A percentile compares a stretch with the other conserved stretches of the same genome.
These are phyloP conservation scores for Thalassiosira profunda DNA, from an alignment of 108 stramenopile genomes.

Conservation along the genomic window DNA sequence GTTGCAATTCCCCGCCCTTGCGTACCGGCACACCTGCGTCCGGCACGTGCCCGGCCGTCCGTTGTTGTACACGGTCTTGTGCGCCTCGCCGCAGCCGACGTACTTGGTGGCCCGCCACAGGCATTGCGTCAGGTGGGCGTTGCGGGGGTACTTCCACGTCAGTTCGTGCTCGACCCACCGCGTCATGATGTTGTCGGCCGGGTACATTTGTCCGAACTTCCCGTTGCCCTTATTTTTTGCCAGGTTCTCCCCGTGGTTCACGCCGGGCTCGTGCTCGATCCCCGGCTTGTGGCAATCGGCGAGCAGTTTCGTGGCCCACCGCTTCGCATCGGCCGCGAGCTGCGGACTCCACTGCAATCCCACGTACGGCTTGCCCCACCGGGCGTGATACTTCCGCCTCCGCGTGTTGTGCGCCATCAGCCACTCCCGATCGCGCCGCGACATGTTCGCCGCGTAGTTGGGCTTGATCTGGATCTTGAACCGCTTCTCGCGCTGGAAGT, in stretches of 20 bases:
- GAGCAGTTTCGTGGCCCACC: conserved; percentile 37
- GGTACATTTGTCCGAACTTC: conserved; percentile 24
- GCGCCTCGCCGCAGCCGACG: conserved; percentile 30
- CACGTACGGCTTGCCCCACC: conserved; percentile 14
- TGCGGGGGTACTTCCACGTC: conserved; percentile 18
- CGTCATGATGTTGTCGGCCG: conserved; percentile 34
- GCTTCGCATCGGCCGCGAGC: conserved; percentile 19
- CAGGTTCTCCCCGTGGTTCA: conserved; percentile 38
- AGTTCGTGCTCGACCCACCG: conserved; percentile 46
- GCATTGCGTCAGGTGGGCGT: conserved; percentile 43
- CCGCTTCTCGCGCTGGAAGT: conserved; percentile 6
- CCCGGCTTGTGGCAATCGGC: conserved; percentile 29
- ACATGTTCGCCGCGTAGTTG: conserved; percentile 14
- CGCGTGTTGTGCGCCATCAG: conserved; percentile 41
- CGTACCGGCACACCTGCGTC: conserved; percentile 42
- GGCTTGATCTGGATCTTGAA: conserved; percentile 36
- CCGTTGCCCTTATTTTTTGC: conserved; percentile 13
- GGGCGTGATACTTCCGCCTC: conserved; percentile 16
- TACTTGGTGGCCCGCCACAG: conserved; percentile 26
- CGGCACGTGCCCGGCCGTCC: conserved; percentile 15
- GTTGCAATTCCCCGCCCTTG: conserved; percentile 38
- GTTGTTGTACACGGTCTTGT: conserved; percentile 25
- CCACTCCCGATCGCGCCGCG: conserved; percentile 25
- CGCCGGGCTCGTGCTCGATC: conserved; percentile 29
- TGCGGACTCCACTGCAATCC: conserved; percentile 24